Percentiles rank a stretch among this genome's conserved stretches.
These are phyloP conservation scores for Blastobotrys americana DNA, from an alignment of 805 yeast genomes.

Conservation along the genomic window DNA sequence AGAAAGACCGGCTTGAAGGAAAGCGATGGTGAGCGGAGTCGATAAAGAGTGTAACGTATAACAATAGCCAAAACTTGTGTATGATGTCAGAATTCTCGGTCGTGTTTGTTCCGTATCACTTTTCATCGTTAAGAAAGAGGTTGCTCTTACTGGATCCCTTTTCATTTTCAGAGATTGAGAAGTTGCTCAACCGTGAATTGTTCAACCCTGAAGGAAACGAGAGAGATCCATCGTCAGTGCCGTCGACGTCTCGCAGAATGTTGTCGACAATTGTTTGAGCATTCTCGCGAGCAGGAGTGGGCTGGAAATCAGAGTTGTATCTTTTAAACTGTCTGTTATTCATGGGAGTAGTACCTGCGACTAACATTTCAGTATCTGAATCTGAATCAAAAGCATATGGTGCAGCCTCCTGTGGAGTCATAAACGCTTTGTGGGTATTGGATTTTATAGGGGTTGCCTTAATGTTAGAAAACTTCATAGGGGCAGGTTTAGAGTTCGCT, in stretches of 20 bases:
- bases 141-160: neutral
- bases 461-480: neutral
- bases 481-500: conserved; percentile 1
- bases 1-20: conserved; percentile 10
- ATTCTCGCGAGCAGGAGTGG: conserved; percentile 22
- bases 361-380: conserved; percentile 14
- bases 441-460: neutral
- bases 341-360: conserved; percentile 24
- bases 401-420: neutral
- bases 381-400: conserved; percentile 8
- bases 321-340: conserved; percentile 19
- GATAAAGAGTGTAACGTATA: too few relatives aligned
- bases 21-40: conserved; percentile 11
- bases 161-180: neutral
- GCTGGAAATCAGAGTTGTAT: conserved; percentile 6
- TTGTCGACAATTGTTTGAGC: conserved; percentile 19
- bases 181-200: conserved; percentile 3
- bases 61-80: too few relatives aligned
- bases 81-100: too few relatives aligned
- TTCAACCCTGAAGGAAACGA: conserved; percentile 7
- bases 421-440: neutral
- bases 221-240: conserved; percentile 13
- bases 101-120: too few relatives aligned
- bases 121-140: too few relatives aligned
- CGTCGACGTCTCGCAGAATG: conserved; percentile 19